These are phyloP conservation scores for Penicillium sp. DNA, from an alignment of 2,329 filamentous ascomycete genomes.

Conservation along the genomic window DNA sequence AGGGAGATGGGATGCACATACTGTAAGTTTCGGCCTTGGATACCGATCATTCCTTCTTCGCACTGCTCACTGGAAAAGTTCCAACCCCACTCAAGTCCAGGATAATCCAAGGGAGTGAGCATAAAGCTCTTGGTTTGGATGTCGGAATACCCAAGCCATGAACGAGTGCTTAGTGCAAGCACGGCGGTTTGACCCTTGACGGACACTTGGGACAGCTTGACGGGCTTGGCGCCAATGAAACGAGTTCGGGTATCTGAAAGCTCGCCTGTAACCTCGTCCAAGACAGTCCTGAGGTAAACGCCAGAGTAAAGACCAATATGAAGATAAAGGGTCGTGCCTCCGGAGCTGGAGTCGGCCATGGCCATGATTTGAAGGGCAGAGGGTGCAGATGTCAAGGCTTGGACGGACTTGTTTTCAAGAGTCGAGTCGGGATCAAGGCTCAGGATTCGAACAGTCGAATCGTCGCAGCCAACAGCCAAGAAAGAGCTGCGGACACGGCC, in stretches of 20 bases:
- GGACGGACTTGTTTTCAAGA: conserved; percentile 89
- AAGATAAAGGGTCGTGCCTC: conserved; percentile 84
- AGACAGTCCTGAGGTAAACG: conserved; percentile 89
- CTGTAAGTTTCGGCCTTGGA: conserved; percentile 85
- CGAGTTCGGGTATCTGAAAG: conserved; percentile 92
- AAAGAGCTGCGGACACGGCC: conserved; percentile 88
- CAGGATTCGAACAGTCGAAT: conserved; percentile 90
- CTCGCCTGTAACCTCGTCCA: conserved; percentile 95
- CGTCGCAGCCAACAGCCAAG: conserved; percentile 93
- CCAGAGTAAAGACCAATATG: conserved; percentile 96
- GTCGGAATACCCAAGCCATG: conserved; percentile 96
- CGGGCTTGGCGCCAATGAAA: conserved; percentile 87
- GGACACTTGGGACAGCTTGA: conserved; percentile 87
- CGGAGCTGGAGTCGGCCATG: conserved; percentile 91
- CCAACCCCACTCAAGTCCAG: conserved; percentile 88
- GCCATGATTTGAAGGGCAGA: conserved; percentile 88
- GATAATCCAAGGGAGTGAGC: conserved; percentile 87
- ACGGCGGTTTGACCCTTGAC: conserved; percentile 84
- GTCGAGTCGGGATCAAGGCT: conserved; percentile 89
- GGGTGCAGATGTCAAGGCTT: conserved; percentile 87
- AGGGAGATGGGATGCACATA: conserved; percentile 50
- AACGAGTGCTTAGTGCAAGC: conserved; percentile 84
- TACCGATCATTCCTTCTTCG: conserved; percentile 89
- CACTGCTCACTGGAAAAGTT: conserved; percentile 96
- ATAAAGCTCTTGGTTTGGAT: conserved; percentile 84